Evolutionary conservation across 495 filamentous ascomycete genomes (phyloP).

Genomic region (Trichoderma erinaceum): DNA sequence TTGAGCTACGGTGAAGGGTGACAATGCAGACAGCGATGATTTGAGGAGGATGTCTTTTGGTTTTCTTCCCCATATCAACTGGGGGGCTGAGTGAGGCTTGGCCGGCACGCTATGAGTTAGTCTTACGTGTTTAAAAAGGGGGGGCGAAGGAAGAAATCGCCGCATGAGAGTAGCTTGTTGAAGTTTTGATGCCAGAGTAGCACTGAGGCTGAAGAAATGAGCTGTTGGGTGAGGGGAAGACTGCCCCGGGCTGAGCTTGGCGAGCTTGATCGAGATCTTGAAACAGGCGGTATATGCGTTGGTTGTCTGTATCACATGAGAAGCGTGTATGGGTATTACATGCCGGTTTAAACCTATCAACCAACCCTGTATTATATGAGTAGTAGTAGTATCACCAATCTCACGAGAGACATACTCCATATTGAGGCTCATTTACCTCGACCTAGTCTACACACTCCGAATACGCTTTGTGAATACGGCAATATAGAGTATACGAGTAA

Average conservation of each 20-base stretch:
- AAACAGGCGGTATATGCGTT: not conserved
- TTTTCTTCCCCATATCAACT: not conserved
- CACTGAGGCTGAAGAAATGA: not conserved
- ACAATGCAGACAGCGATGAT: not conserved
- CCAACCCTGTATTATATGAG: not conserved
- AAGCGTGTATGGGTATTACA: not conserved
- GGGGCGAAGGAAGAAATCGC: not conserved
- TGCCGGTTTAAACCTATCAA: not conserved
- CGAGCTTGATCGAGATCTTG: not conserved
- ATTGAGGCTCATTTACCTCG: no score
- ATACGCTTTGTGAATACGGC: not conserved
- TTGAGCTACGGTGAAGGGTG: conserved; percentile 65
- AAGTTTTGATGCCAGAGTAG: not conserved
- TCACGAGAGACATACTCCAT: no score
- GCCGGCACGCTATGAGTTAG: not conserved
- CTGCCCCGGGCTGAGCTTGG: not conserved
- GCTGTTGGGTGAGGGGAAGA: not conserved
- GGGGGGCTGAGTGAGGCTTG: conserved; percentile 1
- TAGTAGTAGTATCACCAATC: not conserved
- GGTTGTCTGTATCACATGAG: not conserved
- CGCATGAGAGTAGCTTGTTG: not conserved
- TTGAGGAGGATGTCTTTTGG: not conserved
- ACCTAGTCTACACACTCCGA: no score
- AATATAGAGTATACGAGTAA: not conserved
- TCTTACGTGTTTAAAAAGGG: not conserved